Conservation (phyloP, 441 rosid genomes). For the Gossypium davidsonii region DNA sequence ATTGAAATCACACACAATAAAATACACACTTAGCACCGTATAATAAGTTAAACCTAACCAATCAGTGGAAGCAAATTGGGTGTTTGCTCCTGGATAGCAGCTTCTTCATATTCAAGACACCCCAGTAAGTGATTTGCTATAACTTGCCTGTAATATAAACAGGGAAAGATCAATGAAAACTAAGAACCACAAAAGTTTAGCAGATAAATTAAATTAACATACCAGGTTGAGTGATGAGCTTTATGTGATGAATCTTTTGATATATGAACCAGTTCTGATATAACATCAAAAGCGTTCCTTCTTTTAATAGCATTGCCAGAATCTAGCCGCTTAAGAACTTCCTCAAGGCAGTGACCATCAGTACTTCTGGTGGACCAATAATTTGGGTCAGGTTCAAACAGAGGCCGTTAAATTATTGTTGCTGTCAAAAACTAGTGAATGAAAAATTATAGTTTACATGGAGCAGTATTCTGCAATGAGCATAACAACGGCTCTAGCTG, state of each 20-base stretch:
- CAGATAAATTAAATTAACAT: slow-evolving; percentile 19
- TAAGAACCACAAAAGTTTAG: slow-evolving; percentile 16
- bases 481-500: slow-evolving; percentile 65
- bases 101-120: slow-evolving; percentile 56
- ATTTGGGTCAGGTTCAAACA: slow-evolving; percentile 29
- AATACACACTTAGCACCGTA: neutral
- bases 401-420: slow-evolving; percentile 2
- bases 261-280: slow-evolving; percentile 51
- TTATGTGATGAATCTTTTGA: slow-evolving; percentile 33
- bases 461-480: slow-evolving; percentile 75
- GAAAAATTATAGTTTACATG: slow-evolving; percentile 39
- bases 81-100: slow-evolving; percentile 44
- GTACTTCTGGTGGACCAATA: slow-evolving; percentile 43
- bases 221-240: slow-evolving; percentile 58
- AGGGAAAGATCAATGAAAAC: slow-evolving; percentile 19
- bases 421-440: slow-evolving; percentile 8
- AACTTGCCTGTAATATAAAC: slow-evolving; percentile 52
- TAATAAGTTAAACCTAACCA: slow-evolving; percentile 37
- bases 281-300: slow-evolving; percentile 73
- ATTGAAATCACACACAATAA: neutral
- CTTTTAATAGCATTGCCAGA: slow-evolving; percentile 58
- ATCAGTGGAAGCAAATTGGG: slow-evolving; percentile 55
- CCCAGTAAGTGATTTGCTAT: slow-evolving; percentile 55
- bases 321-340: slow-evolving; percentile 65
- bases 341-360: slow-evolving; percentile 52